Evolutionary conservation across 768 basidiomycete species (phyloP).

Genomic region (Exidia glandulosa): DNA sequence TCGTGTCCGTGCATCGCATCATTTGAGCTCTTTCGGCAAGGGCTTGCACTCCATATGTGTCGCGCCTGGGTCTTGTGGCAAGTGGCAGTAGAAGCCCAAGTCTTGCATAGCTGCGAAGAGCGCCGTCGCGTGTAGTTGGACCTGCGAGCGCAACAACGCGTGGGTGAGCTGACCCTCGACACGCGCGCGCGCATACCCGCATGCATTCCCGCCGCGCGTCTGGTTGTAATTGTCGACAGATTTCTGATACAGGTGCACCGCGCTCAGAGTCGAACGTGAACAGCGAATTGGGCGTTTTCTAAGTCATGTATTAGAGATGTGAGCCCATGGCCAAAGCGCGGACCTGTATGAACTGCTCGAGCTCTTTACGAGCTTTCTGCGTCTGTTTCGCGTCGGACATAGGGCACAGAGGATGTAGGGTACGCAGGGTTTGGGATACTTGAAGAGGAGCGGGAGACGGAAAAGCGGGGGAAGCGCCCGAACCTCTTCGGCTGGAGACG

Average conservation of each 20-base stretch:
- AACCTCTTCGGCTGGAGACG: neutral
- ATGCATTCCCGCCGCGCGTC: constrained; percentile 41
- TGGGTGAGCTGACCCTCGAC: neutral
- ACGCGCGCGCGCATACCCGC: constrained; percentile 27
- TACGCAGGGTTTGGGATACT: no score
- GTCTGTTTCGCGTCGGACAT: neutral
- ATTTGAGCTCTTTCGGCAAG: constrained; percentile 25
- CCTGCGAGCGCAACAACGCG: constrained; percentile 23
- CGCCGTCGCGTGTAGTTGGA: constrained; percentile 50
- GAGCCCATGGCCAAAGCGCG: neutral
- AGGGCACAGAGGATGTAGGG: neutral
- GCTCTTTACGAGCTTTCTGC: neutral
- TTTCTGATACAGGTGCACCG: constrained; percentile 42
- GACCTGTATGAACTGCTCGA: neutral
- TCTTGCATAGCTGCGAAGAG: constrained; percentile 68
- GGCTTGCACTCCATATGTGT: constrained; percentile 63
- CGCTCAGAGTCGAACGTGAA: constrained; percentile 58
- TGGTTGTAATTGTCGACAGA: constrained; percentile 36
- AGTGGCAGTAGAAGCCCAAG: constrained; percentile 56
- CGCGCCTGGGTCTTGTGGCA: constrained; percentile 52
- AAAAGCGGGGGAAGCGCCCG: neutral
- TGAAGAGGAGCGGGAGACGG: no score
- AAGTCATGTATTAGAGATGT: neutral
- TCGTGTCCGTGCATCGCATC: neutral
- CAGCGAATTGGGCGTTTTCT: constrained; percentile 10